Conservation (phyloP, 345 rosid genomes). For the Sisymbrium irio region DNA sequence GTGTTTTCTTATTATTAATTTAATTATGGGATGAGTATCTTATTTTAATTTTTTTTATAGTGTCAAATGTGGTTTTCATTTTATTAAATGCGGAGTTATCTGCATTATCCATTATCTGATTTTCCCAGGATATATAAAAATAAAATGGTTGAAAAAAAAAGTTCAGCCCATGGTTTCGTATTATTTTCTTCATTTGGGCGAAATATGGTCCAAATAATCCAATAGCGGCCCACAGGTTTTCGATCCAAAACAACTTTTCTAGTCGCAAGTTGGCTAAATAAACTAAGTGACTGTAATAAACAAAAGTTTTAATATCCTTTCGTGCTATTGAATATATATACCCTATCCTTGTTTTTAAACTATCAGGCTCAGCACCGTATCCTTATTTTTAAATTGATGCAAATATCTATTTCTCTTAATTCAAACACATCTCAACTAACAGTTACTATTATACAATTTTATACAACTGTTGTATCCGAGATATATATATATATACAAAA, state of each 20-base stretch:
- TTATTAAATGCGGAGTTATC: not conserved
- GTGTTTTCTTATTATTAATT: not conserved
- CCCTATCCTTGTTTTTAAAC: no score
- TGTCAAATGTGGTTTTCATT: not conserved
- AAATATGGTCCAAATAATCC: constrained; percentile 2
- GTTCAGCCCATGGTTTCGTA: constrained; percentile 16
- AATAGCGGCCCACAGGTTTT: constrained; percentile 13
- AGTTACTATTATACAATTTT: no score
- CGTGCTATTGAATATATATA: no score
- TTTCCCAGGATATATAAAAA: not conserved
- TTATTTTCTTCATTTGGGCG: not conserved
- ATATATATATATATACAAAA: no score
- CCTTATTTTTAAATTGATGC: no score
- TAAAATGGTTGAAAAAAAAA: not conserved
- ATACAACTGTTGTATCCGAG: no score
- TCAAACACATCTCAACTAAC: no score
- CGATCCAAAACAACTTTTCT: not conserved
- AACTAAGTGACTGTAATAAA: no score
- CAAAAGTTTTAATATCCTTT: no score
- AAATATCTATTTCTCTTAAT: no score
- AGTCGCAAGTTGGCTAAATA: not conserved
- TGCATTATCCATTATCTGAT: not conserved
- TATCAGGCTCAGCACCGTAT: no score
- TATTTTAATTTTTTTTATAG: not conserved
- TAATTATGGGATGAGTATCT: not conserved